Evolutionary conservation across 192 early-diverging fungal genomes (phyloP), one percentile per base, ranked within the genome.

Genomic region (Coemansia sp.): DNA sequence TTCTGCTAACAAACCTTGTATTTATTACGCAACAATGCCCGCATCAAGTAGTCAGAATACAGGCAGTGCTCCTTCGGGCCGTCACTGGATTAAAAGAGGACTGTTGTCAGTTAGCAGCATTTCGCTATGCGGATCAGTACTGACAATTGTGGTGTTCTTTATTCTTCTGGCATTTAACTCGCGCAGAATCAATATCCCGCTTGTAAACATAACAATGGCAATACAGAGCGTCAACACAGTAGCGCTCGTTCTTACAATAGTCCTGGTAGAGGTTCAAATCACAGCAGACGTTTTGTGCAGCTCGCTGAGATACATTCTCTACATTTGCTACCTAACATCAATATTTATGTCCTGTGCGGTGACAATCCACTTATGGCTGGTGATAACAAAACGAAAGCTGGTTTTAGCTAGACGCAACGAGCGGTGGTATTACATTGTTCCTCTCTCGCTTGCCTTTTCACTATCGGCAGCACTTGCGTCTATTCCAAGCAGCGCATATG

Each of bases 391-490:
- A n/a, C 72, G 80, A 32, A 71, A 72, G 45, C 69, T 83, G 4
- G 49, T 42, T 5, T 63, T 77, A 36, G 68, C 80, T 10, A 74
- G 56, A 22, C 74, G 65, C 42, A 74, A 69, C 42, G 80, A 82
- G 51, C 75, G 80, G n/a, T 82, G 80, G 80, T 82, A 82, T 63
- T 82, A 71, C 15, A 74, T 82, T 19, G 48, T 82, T 21, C 69
- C 80, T 0, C 63, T 82, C 16, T 39, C 72, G 0, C 54, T 82
- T 22, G 80, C 75, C 5, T 66, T 74, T 16, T 45, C 57, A 8
- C 43, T 82, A 32, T 74, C 80, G 0, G 71, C 75, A 8, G 39
- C 48, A 1, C 66, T 82, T 9, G 80, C 63, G 8, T 49, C 60
- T 5, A 74, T 82, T 45, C 80, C 80, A 2, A 77, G 61, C 66